Evolutionary conservation across 805 yeast genomes (phyloP).

Genomic region (Nakazawaea ernobii): DNA sequence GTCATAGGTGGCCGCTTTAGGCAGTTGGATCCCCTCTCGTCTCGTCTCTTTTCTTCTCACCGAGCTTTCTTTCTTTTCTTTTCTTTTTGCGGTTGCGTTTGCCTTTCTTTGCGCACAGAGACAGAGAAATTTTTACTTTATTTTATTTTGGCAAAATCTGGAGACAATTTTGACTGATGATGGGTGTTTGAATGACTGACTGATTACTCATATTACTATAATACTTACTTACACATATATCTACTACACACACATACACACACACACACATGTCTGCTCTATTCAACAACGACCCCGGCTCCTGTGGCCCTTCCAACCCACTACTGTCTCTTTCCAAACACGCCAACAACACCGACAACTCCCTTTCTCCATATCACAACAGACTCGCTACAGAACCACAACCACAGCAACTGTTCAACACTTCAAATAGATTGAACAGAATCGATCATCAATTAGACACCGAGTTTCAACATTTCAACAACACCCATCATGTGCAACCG

Average conservation of each 20-base stretch:
- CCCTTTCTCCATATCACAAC: neutral
- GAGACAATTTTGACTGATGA: too few relatives aligned
- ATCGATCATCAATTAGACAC: conserved; percentile 30
- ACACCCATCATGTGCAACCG: neutral
- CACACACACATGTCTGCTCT: conserved; percentile 5
- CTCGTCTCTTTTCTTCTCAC: too few relatives aligned
- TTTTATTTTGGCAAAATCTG: too few relatives aligned
- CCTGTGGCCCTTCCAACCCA: conserved; percentile 42
- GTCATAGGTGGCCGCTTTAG: too few relatives aligned
- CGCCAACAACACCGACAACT: conserved; percentile 19
- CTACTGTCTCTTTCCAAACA: conserved; percentile 35
- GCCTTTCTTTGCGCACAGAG: too few relatives aligned
- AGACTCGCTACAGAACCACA: neutral
- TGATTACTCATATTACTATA: too few relatives aligned
- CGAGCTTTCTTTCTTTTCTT: too few relatives aligned
- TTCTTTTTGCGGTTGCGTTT: too few relatives aligned
- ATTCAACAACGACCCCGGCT: conserved; percentile 20
- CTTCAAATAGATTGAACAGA: conserved; percentile 12
- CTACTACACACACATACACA: neutral
- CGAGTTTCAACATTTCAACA: conserved; percentile 31
- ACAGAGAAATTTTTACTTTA: too few relatives aligned
- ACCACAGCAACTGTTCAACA: conserved; percentile 4
- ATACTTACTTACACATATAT: neutral
- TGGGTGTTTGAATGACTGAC: too few relatives aligned
- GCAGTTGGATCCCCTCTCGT: too few relatives aligned